Percentiles rank a stretch among this genome's conserved stretches.
Evolutionary conservation across 345 rosid species (phyloP).

Genomic region (Mangifera indica): DNA sequence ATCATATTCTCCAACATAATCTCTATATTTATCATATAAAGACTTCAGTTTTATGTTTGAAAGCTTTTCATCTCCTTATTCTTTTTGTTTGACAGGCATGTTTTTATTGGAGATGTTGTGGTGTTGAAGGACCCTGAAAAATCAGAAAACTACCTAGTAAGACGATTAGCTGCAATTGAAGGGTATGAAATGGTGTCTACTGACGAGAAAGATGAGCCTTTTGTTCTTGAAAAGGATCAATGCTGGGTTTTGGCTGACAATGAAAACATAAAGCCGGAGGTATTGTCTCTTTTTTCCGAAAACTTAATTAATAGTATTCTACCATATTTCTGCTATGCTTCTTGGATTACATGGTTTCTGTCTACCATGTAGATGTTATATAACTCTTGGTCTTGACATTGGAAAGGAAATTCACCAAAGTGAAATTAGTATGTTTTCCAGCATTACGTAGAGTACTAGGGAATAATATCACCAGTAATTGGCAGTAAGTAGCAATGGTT

Average conservation of each 20-base stretch:
- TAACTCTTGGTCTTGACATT: not conserved
- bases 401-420: not conserved
- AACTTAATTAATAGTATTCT: not conserved
- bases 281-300: slow-evolving; percentile 24
- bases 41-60: not conserved
- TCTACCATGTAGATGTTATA: not conserved
- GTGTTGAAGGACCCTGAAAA: slow-evolving; percentile 79
- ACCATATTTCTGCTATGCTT: slow-evolving; percentile 4
- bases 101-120: slow-evolving; percentile 91
- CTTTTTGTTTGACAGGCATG: slow-evolving; percentile 38
- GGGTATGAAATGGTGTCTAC: slow-evolving; percentile 88
- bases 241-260: slow-evolving; percentile 96
- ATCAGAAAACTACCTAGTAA: slow-evolving; percentile 54
- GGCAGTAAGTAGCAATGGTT: not conserved
- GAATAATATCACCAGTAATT: not conserved
- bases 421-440: slow-evolving; percentile 3
- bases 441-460: not conserved
- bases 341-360: not conserved
- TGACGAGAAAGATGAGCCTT: slow-evolving; percentile 76
- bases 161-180: slow-evolving; percentile 84
- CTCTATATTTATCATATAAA: not conserved
- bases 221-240: slow-evolving; percentile 69
- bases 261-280: slow-evolving; percentile 74
- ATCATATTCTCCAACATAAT: not conserved
- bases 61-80: not conserved